phyloP scores from a whole-genome alignment of 2,329 filamentous ascomycete species.

The Colletotrichum sp. region DNA sequence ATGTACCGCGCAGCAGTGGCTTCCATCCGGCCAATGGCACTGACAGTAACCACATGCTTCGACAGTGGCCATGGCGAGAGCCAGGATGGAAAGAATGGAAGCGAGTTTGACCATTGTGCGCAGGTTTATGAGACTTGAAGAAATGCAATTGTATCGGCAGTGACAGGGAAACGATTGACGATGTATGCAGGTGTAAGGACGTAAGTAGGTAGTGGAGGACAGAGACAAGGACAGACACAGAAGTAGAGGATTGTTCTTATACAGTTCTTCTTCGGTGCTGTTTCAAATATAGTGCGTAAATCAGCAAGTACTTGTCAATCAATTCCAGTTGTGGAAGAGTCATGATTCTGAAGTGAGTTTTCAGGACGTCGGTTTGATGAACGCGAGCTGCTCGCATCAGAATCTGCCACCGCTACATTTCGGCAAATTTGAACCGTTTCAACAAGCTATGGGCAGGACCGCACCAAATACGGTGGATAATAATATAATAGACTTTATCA shows the following conservation, averaged over 20 bases:
- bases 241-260: not conserved
- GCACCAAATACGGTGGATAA: rapidly evolving
- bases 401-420: not conserved
- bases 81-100: not conserved
- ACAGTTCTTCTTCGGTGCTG: not conserved
- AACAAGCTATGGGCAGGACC: not conserved
- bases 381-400: not conserved
- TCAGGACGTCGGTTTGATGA: not conserved
- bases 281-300: not conserved
- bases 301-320: not conserved
- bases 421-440: not conserved
- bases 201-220: not conserved
- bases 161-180: not conserved
- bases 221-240: not conserved
- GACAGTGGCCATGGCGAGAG: not conserved
- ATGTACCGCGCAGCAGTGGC: not conserved
- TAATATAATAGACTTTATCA: not conserved
- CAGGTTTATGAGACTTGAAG: not conserved
- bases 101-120: not conserved
- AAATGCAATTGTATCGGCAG: not conserved
- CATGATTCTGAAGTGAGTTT: not conserved
- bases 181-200: not conserved
- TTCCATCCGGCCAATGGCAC: not conserved
- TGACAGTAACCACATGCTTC: not conserved
- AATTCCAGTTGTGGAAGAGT: not conserved